Evolutionary conservation across 805 yeast species (phyloP).

Genomic region (Starmerella bombicola): DNA sequence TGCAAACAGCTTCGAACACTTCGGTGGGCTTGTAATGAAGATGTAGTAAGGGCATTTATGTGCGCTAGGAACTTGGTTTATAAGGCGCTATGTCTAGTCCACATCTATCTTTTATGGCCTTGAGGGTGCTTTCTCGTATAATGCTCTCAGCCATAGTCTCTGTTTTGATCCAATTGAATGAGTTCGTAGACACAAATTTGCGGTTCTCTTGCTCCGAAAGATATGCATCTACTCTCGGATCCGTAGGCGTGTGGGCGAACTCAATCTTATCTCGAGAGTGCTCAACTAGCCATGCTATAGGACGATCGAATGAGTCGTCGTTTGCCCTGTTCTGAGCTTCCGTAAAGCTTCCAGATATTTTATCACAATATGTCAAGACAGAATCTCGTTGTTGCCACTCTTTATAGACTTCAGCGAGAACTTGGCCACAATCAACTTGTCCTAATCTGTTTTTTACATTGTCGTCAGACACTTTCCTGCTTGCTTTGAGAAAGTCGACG

Average conservation of each 20-base stretch:
- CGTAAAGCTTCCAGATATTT: constrained; percentile 8
- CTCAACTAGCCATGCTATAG: constrained; percentile 16
- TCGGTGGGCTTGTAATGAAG: too few relatives aligned
- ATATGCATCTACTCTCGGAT: constrained; percentile 24
- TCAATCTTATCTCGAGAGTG: constrained; percentile 20
- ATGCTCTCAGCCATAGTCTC: constrained; percentile 17
- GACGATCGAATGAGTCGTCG: constrained; percentile 2
- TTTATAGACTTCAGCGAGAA: constrained; percentile 10
- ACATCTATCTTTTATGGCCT: constrained; percentile 12
- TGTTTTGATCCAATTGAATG: constrained; percentile 16
- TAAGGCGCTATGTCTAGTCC: constrained; percentile 11
- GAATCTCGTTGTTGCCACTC: constrained; percentile 21
- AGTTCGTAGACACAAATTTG: not conserved
- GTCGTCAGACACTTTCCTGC: constrained; percentile 27
- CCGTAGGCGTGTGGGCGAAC: constrained; percentile 18
- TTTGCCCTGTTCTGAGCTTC: constrained; percentile 4
- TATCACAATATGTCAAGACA: constrained; percentile 16
- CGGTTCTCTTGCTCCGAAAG: constrained; percentile 20
- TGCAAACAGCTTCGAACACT: too few relatives aligned
- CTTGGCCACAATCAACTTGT: constrained; percentile 20
- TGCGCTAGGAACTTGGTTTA: too few relatives aligned
- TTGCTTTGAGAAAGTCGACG: constrained; percentile 23
- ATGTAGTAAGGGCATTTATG: too few relatives aligned
- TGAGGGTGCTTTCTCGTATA: constrained; percentile 18
- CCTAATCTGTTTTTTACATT: constrained; percentile 24